Base-by-base conservation (phyloP, 2,329 filamentous ascomycete genomes). In the Ophiocordyceps camponoti-saundersi region DNA sequence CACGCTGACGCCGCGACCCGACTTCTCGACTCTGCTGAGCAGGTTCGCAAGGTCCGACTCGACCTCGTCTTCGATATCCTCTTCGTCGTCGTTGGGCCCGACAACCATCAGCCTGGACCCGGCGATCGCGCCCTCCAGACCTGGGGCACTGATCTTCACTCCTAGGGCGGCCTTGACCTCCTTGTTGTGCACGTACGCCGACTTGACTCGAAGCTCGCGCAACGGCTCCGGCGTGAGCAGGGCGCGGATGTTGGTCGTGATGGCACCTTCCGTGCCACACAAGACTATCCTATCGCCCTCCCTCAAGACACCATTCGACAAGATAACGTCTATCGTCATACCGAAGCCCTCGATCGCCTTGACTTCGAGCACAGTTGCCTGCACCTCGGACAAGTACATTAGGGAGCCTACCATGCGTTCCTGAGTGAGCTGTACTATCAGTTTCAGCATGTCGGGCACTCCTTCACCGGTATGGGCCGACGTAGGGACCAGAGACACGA, bases 281-380 rank as follows among this genome's bases (percentile, higher is more conserved):
- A 98, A 68, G 6, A 96, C 86, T 57, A 98, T 87, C 36, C 88
- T 82, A 64, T 98, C 92, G 52, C 92, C 92, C 69, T 98, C 92
- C 51, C 81, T 79, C 44, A 98, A 73, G 49, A 95, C 82, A 78
- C 92, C 92, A 68, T 98, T 98, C 49, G 87, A 94, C 47, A 98
- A 69, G 55, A 98, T 83, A 52, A 98, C 90, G 62, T 98, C 92
- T 57, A 98, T 96, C 43, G 92, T 98, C 65, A 95, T 98, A 61
- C 92, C 92, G 53, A 98, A 88, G 67, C 92, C 93, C 65, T 98
- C 92, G 52, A 98, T 95, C 44, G 94, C 86, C 78, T 98, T 98
- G 65, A 98, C 92, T 70, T 98, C 92, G 41, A 98, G 80, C 45
- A 98, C 90, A 8, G 92, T 98, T 63, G 88, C 92, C 67, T 98